Evolutionary conservation across 495 filamentous ascomycete genomes (phyloP).

Genomic region (Aspergillus sclerotiicarbonarius): DNA sequence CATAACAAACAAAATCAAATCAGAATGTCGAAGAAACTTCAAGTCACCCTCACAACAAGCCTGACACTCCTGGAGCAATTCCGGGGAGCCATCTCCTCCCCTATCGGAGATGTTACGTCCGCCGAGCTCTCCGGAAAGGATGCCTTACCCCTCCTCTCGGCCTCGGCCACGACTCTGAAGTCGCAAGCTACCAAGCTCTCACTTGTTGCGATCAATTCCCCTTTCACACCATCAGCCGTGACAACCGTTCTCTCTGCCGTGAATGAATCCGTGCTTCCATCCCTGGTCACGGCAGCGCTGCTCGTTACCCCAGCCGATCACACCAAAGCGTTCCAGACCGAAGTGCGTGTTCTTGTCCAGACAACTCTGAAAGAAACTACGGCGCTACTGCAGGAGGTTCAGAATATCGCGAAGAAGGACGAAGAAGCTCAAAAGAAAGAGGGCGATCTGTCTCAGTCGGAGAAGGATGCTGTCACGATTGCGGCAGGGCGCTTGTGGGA

Average conservation of each 20-base stretch:
- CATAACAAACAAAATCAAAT: background rate
- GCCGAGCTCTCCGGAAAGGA: constrained; percentile 36
- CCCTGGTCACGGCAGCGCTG: constrained; percentile 65
- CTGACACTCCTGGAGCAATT: constrained; percentile 37
- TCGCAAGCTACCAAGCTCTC: constrained; percentile 85
- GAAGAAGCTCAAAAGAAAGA: constrained; percentile 25
- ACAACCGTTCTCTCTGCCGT: constrained; percentile 63
- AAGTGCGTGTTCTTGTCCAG: constrained; percentile 38
- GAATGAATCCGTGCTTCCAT: constrained; percentile 64
- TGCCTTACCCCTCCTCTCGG: constrained; percentile 61
- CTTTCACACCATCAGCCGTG: constrained; percentile 78
- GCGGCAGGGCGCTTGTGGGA: constrained; percentile 54
- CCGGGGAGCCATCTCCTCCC: constrained; percentile 33
- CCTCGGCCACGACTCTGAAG: constrained; percentile 63
- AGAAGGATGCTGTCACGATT: constrained; percentile 41
- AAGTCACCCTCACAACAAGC: constrained; percentile 30
- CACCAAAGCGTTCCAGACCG: constrained; percentile 56
- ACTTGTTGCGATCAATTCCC: constrained; percentile 76
- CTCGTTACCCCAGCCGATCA: constrained; percentile 57
- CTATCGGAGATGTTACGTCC: constrained; percentile 17
- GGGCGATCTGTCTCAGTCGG: constrained; percentile 25
- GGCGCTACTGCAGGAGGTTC: constrained; percentile 35
- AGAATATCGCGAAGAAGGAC: constrained; percentile 26
- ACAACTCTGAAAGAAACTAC: constrained; percentile 40
- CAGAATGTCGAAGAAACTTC: constrained; percentile 42